A percentile compares a stretch with the other conserved stretches of the same genome.
phyloP scores from a whole-genome alignment of 1,284 basidiomycete genomes.

The Sanghuangporus baumii region DNA sequence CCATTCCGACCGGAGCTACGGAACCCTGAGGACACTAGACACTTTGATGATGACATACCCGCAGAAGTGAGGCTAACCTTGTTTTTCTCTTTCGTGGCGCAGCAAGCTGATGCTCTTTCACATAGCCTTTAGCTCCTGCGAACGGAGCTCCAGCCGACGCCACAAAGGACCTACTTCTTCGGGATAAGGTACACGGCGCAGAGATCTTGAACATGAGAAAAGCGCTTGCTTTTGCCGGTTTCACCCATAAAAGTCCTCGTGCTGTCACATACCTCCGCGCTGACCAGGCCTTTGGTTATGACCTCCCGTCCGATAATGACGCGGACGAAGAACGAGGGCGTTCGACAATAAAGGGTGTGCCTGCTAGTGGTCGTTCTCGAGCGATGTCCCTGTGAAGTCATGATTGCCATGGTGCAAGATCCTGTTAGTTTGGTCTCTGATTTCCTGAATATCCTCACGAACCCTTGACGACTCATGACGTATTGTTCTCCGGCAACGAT shows the following conservation, averaged over 20 bases:
- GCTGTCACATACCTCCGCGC: constrained; percentile 67
- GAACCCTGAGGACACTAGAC: constrained; percentile 78
- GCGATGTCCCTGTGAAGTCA: constrained; percentile 67
- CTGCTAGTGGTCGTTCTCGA: constrained; percentile 57
- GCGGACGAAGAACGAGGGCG: constrained; percentile 54
- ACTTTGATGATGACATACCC: constrained; percentile 92
- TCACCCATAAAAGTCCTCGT: constrained; percentile 83
- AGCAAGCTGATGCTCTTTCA: background rate
- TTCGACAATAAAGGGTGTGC: constrained; percentile 49
- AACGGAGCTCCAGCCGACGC: constrained; percentile 79
- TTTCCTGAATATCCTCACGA: background rate
- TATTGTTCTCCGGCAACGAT: background rate
- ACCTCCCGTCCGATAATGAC: constrained; percentile 43
- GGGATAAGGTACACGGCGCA: constrained; percentile 78
- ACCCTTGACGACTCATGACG: constrained; percentile 3
- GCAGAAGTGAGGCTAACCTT: constrained; percentile 58
- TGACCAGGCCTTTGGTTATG: constrained; percentile 62
- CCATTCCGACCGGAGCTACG: constrained; percentile 85
- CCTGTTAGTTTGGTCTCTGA: background rate
- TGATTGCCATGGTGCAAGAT: background rate
- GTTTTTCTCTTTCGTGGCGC: constrained; percentile 1
- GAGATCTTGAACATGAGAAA: constrained; percentile 89
- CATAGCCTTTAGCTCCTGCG: constrained; percentile 80
- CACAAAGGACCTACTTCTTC: constrained; percentile 84
- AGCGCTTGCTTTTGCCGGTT: constrained; percentile 83